A percentile compares a stretch with the other conserved stretches of the same genome.
Conservation (phyloP, 139 green algal species). For the Chlamydomonas sp. region DNA sequence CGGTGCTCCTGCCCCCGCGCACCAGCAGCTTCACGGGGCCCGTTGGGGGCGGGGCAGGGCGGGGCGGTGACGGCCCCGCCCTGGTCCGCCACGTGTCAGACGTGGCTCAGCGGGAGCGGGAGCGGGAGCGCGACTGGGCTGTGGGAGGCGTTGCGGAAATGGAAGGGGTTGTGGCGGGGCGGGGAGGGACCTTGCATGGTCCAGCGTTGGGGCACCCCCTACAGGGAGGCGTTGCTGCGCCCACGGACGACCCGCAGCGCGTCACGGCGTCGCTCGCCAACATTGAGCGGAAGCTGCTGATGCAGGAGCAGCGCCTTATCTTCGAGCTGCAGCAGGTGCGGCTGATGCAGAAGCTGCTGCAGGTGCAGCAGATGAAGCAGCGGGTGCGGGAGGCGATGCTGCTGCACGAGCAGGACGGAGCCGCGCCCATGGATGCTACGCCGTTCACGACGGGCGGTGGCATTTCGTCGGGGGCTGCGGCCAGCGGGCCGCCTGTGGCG, state of each 20-base stretch:
- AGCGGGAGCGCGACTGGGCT: no score
- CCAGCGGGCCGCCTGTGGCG: no score
- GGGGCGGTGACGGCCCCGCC: no score
- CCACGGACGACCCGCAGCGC: not conserved
- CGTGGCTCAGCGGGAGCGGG: no score
- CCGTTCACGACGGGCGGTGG: not conserved
- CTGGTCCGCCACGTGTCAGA: no score
- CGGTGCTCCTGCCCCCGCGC: no score
- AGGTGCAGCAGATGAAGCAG: slow-evolving; percentile 39
- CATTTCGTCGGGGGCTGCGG: not conserved
- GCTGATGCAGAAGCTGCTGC: slow-evolving; percentile 32
- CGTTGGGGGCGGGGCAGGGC: no score
- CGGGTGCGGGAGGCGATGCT: slow-evolving; percentile 36
- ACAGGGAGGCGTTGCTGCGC: not conserved
- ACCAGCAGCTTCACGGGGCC: no score
- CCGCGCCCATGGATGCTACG: not conserved
- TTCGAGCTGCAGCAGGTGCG: slow-evolving; percentile 37
- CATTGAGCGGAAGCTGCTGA: slow-evolving; percentile 34
- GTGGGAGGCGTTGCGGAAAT: no score
- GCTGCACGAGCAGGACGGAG: not conserved
- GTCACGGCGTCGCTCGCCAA: slow-evolving; percentile 2
- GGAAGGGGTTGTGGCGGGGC: no score
- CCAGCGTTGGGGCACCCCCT: not conserved
- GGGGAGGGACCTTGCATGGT: not conserved
- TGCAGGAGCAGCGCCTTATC: slow-evolving; percentile 31